A percentile compares a stretch with the other conserved stretches of the same genome.
Conservation (phyloP, 805 yeast genomes). For the Saccharomycopsis amapae region DNA sequence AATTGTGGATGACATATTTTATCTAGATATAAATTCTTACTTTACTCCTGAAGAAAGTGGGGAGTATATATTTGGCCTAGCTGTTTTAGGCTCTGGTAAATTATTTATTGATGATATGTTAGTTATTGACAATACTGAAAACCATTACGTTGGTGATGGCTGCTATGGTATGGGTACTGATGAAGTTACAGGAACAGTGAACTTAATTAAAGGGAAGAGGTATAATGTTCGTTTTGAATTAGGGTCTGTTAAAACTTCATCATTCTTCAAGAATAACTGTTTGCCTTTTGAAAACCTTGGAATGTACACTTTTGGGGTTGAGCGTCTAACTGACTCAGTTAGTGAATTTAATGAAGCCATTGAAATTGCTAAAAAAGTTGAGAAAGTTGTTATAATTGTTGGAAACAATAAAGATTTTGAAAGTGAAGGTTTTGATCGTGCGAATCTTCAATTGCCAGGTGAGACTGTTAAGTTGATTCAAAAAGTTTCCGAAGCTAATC, state of each 20-base stretch:
- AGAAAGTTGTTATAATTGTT: conserved; percentile 44
- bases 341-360: conserved; percentile 37
- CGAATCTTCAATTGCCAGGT: conserved; percentile 44
- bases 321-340: conserved; percentile 27
- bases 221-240: conserved; percentile 21
- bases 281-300: too few species aligned
- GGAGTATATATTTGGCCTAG: conserved; percentile 31
- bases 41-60: conserved; percentile 30
- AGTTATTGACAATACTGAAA: conserved; percentile 34
- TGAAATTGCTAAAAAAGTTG: conserved; percentile 41
- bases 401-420: conserved; percentile 54
- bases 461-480: conserved; percentile 38
- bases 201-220: conserved; percentile 27
- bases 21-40: conserved; percentile 29
- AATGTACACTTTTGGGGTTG: too few species aligned
- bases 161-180: conserved; percentile 34
- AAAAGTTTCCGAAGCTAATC: conserved; percentile 40
- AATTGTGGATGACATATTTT: conserved; percentile 25
- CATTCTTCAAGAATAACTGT: conserved; percentile 45
- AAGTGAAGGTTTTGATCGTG: conserved; percentile 52
- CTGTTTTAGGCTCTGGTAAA: conserved; percentile 34
- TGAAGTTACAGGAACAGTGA: conserved; percentile 28
- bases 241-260: conserved; percentile 6
- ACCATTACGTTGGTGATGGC: conserved; percentile 31
- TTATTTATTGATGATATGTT: conserved; percentile 32